These are phyloP conservation scores for Monilinia fructicola DNA, from an alignment of 2,329 filamentous ascomycete genomes.

Conservation along the genomic window DNA sequence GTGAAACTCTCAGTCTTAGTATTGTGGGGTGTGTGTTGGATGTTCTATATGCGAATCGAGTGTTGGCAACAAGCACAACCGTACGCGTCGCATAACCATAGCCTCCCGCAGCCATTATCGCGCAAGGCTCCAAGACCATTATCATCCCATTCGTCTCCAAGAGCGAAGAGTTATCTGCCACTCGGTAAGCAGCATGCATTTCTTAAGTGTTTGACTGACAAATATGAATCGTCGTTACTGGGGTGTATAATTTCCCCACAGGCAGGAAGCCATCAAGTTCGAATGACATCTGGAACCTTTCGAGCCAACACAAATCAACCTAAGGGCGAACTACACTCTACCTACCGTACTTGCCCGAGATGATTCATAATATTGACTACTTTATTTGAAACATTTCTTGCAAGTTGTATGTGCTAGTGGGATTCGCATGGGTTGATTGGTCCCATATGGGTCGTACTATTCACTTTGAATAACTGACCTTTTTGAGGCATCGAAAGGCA, in stretches of 20 bases:
- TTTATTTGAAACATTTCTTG: background rate
- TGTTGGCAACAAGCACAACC: conserved; percentile 15
- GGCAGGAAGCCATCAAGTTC: background rate
- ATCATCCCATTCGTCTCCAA: background rate
- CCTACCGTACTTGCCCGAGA: background rate
- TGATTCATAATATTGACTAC: background rate
- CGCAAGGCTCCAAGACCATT: background rate
- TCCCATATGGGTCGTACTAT: background rate
- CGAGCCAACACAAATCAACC: conserved; percentile 5
- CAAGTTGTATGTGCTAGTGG: background rate
- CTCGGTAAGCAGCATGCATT: conserved; percentile 9
- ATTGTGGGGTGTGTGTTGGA: conserved; percentile 36
- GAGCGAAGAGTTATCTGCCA: conserved; percentile 10
- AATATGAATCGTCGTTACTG: background rate
- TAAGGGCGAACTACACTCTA: background rate
- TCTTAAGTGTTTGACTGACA: background rate
- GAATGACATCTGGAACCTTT: background rate
- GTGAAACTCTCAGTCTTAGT: conserved; percentile 34
- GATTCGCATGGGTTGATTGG: background rate
- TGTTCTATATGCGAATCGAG: conserved; percentile 30
- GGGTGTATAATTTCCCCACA: background rate
- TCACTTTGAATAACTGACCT: background rate
- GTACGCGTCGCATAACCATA: background rate
- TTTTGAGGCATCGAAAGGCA: background rate
- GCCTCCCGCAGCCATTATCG: background rate